phyloP scores from a whole-genome alignment of 1,284 basidiomycete species.

The Cryptococcus jaspeensis region DNA sequence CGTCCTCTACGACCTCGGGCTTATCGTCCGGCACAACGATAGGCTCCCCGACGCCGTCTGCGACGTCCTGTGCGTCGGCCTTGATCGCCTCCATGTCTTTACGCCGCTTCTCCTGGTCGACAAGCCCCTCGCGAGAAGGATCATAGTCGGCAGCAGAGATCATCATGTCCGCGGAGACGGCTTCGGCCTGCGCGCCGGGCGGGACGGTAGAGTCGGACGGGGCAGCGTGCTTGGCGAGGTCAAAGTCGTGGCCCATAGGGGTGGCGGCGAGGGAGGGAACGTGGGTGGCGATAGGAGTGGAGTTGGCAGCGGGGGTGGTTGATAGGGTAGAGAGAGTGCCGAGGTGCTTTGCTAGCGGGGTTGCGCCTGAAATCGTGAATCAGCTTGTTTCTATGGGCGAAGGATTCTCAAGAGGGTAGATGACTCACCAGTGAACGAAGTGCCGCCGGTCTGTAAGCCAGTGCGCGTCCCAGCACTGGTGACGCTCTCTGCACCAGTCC shows the following conservation, averaged over 20 bases:
- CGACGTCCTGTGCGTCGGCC: slow-evolving; percentile 16
- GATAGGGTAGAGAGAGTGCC: slow-evolving; percentile 27
- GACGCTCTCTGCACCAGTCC: slow-evolving; percentile 39
- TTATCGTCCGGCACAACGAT: slow-evolving; percentile 44
- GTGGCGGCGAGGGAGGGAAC: slow-evolving; percentile 39
- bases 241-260: slow-evolving; percentile 41
- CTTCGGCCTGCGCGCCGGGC: slow-evolving; percentile 17
- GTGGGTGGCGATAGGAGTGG: slow-evolving; percentile 25
- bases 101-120: slow-evolving; percentile 69
- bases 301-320: slow-evolving; percentile 13
- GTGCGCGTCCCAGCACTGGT: slow-evolving; percentile 36
- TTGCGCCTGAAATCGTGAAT: slow-evolving; percentile 25
- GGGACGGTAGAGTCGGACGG: slow-evolving; percentile 15
- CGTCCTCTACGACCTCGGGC: slow-evolving; percentile 42
- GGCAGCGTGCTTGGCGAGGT: slow-evolving; percentile 35
- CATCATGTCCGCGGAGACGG: slow-evolving; percentile 61
- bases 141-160: slow-evolving; percentile 92
- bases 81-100: slow-evolving; percentile 30
- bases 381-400: background rate
- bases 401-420: background rate
- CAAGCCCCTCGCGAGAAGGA: slow-evolving; percentile 75
- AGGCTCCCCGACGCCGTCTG: slow-evolving; percentile 51
- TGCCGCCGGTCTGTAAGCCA: slow-evolving; percentile 25
- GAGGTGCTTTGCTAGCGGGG: slow-evolving; percentile 34
- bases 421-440: slow-evolving; percentile 27